A percentile compares a stretch with the other conserved stretches of the same genome.
These are phyloP conservation scores for Ensete ventricosum DNA, from an alignment of 176 grass and related monocot species.

Conservation along the genomic window DNA sequence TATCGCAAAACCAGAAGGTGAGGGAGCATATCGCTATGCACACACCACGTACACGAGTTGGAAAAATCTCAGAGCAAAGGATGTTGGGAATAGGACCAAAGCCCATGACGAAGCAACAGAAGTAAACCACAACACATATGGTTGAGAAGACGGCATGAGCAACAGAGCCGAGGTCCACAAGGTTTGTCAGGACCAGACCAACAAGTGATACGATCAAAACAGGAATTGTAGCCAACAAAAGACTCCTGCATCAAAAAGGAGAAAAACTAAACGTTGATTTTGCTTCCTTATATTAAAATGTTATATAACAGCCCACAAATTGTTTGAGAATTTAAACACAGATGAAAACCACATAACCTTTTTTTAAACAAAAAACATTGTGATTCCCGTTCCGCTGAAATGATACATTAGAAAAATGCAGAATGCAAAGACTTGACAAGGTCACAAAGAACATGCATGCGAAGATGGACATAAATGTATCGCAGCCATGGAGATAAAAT, in stretches of 20 bases:
- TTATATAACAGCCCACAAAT: too few species aligned
- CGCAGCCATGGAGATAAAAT: not conserved
- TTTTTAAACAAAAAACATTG: too few species aligned
- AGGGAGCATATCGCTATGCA: slow-evolving; percentile 93
- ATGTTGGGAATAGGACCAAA: slow-evolving; percentile 85
- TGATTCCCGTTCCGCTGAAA: too few species aligned
- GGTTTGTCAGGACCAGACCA: slow-evolving; percentile 36
- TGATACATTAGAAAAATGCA: too few species aligned
- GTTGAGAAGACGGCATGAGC: slow-evolving; percentile 64
- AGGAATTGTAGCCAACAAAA: slow-evolving; percentile 67
- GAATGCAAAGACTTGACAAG: too few species aligned
- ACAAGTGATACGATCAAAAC: slow-evolving; percentile 49
- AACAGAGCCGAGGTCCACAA: slow-evolving; percentile 28
- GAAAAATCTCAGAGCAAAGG: slow-evolving; percentile 76
- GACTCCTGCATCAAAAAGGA: slow-evolving; percentile 33
- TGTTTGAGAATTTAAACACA: too few species aligned
- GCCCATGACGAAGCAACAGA: slow-evolving; percentile 89
- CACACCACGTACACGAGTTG: slow-evolving; percentile 54
- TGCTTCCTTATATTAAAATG: too few species aligned
- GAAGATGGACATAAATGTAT: not conserved
- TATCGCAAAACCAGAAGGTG: slow-evolving; percentile 69
- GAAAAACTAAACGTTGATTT: not conserved
- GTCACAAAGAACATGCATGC: not conserved
- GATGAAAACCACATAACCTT: too few species aligned
- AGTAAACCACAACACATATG: slow-evolving; percentile 49